These are phyloP conservation scores for Phoma sp. DNA, from an alignment of 2,329 filamentous ascomycete species.

Conservation along the genomic window DNA sequence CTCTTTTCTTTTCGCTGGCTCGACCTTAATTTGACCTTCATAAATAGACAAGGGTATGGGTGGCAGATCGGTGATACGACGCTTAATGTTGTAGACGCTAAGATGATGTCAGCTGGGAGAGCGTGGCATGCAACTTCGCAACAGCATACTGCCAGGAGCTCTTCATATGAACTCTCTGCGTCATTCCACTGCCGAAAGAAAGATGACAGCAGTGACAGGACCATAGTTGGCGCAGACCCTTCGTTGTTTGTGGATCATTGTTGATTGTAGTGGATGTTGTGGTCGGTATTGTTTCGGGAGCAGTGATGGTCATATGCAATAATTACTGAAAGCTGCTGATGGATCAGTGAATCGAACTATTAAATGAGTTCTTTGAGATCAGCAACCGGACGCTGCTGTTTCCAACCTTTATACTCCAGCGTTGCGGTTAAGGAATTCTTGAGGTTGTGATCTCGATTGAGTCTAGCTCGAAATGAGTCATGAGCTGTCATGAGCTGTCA, in stretches of 20 bases:
- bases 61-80: conserved; percentile 4
- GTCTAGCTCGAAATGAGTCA: conserved; percentile 9
- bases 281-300: neutral
- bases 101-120: neutral
- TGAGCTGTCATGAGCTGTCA: neutral
- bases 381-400: no score
- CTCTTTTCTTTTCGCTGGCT: neutral
- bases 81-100: conserved; percentile 11
- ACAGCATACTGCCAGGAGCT: conserved; percentile 7
- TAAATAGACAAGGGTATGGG: neutral
- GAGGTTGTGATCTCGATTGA: neutral
- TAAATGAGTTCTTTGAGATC: no score
- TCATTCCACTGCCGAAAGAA: neutral
- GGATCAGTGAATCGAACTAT: no score
- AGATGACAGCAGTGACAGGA: neutral
- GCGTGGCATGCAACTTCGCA: neutral
- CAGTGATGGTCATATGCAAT: neutral
- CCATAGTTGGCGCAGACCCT: neutral
- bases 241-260: neutral
- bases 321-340: neutral
- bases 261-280: neutral
- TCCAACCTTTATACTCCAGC: no score
- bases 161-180: conserved; percentile 8
- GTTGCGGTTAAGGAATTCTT: no score
- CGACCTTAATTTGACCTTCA: neutral